These are phyloP conservation scores for Fonsecaea erecta DNA, from an alignment of 2,329 filamentous ascomycete species.

Conservation along the genomic window DNA sequence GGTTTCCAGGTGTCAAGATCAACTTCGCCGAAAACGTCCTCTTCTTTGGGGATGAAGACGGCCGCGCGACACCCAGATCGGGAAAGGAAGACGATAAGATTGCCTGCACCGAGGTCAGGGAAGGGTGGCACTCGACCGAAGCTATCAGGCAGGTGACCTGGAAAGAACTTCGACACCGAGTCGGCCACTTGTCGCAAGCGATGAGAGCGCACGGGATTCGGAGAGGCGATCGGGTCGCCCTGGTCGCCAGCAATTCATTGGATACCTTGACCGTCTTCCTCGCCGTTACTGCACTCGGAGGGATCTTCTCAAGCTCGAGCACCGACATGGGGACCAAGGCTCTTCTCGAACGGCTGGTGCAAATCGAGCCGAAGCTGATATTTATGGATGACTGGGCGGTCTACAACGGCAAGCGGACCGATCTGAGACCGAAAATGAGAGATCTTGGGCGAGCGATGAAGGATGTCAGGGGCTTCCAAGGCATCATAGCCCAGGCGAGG, in stretches of 20 bases:
- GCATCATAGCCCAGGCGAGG: constrained; percentile 68
- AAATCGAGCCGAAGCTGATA: constrained; percentile 75
- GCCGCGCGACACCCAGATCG: constrained; percentile 46
- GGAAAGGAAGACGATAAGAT: constrained; percentile 73
- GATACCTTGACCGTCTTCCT: constrained; percentile 74
- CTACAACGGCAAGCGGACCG: constrained; percentile 77
- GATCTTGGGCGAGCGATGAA: constrained; percentile 69
- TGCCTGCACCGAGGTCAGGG: constrained; percentile 68
- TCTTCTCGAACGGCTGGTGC: constrained; percentile 73
- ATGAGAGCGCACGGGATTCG: constrained; percentile 68
- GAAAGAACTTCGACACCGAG: constrained; percentile 65
- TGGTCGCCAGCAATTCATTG: constrained; percentile 74
- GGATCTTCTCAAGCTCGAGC: constrained; percentile 73
- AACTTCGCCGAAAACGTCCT: constrained; percentile 84
- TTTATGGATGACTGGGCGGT: constrained; percentile 81
- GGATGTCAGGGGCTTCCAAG: constrained; percentile 63
- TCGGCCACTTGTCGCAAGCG: constrained; percentile 66
- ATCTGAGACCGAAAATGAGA: constrained; percentile 73
- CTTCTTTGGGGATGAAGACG: constrained; percentile 52
- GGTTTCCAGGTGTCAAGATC: constrained; percentile 75
- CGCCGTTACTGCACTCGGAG: constrained; percentile 72
- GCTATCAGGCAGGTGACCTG: constrained; percentile 62
- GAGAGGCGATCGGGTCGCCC: constrained; percentile 74
- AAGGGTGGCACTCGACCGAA: constrained; percentile 41
- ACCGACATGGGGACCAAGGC: constrained; percentile 85